Percentiles rank a stretch among this genome's conserved stretches.
Evolutionary conservation across 1,284 basidiomycete species (phyloP).

Genomic region (Leccinum glutinopallens): DNA sequence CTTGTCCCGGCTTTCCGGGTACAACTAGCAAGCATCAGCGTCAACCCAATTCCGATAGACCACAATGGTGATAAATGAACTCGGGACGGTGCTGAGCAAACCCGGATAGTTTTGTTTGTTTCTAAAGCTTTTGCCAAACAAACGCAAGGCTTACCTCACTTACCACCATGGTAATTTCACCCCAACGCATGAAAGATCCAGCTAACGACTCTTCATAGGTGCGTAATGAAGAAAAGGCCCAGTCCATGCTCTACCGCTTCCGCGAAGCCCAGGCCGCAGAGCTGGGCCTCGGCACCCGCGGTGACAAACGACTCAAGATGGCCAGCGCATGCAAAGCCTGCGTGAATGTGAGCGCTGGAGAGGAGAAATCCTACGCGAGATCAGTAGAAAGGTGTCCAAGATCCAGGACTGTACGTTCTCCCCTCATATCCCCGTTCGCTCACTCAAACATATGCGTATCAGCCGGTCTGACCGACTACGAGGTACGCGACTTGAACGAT

Average conservation of each 20-base stretch:
- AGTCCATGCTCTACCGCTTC: constrained; percentile 99
- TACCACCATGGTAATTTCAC: constrained; percentile 21
- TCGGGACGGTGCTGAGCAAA: too few species aligned
- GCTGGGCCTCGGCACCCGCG: constrained; percentile 83
- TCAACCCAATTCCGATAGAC: too few species aligned
- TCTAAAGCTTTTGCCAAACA: constrained; percentile 34
- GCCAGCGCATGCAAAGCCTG: constrained; percentile 89
- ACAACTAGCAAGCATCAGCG: too few species aligned
- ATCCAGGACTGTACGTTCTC: constrained; percentile 87
- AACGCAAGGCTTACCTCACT: background rate
- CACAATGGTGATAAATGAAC: too few species aligned
- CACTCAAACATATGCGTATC: background rate
- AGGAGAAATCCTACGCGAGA: constrained; percentile 92
- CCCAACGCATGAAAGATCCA: background rate
- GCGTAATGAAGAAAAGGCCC: constrained; percentile 96
- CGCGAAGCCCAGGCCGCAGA: constrained; percentile 96
- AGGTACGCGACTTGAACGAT: constrained; percentile 89
- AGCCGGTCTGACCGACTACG: constrained; percentile 95
- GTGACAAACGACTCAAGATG: constrained; percentile 85
- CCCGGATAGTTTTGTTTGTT: background rate
- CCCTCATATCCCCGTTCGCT: background rate
- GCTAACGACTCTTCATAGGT: constrained; percentile 52
- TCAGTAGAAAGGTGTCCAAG: constrained; percentile 95
- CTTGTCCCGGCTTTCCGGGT: too few species aligned
- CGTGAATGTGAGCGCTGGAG: constrained; percentile 95